Evolutionary conservation across 441 rosid genomes (phyloP), one percentile per base, ranked within the genome.

Genomic region (Adansonia rubrostipa): DNA sequence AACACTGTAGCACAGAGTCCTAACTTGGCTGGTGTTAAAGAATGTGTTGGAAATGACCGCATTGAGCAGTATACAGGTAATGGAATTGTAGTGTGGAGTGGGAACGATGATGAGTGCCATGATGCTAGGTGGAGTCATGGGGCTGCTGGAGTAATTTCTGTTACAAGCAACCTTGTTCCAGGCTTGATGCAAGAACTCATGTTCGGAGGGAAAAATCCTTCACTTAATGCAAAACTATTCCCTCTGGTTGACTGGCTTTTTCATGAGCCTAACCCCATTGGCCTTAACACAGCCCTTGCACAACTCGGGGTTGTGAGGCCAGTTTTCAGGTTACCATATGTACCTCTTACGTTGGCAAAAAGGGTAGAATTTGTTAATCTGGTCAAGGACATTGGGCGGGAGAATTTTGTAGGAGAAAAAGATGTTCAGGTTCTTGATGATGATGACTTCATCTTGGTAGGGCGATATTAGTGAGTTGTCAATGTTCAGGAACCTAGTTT

Each of bases 281-380:
- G 90, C 58, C 82, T 93, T 50, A 95, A 95, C 85, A 91, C 94
- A 19, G 97, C 97, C 63, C 89, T 93, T 74, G 94, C 98, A 51
- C 98, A 93, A 77, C 88, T 95, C 14, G 97, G 97, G 24, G 97
- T 93, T 33, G 92, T 85, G 8, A 88, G 97, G 66, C 97, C 98
- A 1, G 92, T 93, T 71, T 93, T 92, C 86, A 83, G 97, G 81
- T 84, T 93, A 54, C 98, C 98, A 4, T 93, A 93, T 69, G 91
- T 91, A 14, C 99, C 98, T 4, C 91, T 95, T 73, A 90, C 97
- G 40, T 77, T 56, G 68, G 80, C 84, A 9, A 87, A 89, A 88
- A 87, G 98, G 80, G 73, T 90, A 14, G 92, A 92, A 77, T 92
- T 93, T 76, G 91, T 91, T 77, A 86, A 86, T 71, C 80, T 95